Conservation (phyloP, 2,329 filamentous ascomycete genomes). For the Fusarium sacchari region DNA sequence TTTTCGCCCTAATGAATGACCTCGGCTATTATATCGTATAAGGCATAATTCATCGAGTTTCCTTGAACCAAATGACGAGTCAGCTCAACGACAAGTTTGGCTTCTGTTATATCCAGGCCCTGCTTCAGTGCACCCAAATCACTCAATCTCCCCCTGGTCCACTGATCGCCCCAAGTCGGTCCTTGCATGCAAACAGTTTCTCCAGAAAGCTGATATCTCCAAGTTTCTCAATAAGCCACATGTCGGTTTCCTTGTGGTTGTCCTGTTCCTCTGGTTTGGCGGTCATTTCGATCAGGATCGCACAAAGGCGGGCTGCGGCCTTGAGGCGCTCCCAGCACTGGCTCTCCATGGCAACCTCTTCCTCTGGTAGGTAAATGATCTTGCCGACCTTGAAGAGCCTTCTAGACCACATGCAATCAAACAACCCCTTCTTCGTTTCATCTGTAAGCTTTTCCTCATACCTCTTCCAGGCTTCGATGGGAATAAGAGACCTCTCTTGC, state of each 20-base stretch:
- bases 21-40: neutral
- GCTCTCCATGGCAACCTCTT: slow-evolving; percentile 37
- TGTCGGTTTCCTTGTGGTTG: slow-evolving; percentile 18
- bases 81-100: neutral
- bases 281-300: slow-evolving; percentile 40
- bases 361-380: slow-evolving; percentile 45
- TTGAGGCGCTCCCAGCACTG: slow-evolving; percentile 43
- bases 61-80: neutral
- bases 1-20: neutral
- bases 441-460: slow-evolving; percentile 40
- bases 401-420: slow-evolving; percentile 30
- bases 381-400: slow-evolving; percentile 38
- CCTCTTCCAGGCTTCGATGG: slow-evolving; percentile 25
- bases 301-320: slow-evolving; percentile 41
- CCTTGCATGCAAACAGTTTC: slow-evolving; percentile 15
- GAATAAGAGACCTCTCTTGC: slow-evolving; percentile 32
- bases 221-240: slow-evolving; percentile 42
- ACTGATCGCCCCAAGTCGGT: neutral
- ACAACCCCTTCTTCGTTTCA: slow-evolving; percentile 12
- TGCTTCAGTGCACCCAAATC: neutral
- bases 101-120: neutral
- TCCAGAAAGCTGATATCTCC: slow-evolving; percentile 41
- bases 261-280: slow-evolving; percentile 34
- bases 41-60: neutral
- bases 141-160: neutral